Base-by-base conservation (phyloP, 768 basidiomycete species). In the Amanita muscaria region DNA sequence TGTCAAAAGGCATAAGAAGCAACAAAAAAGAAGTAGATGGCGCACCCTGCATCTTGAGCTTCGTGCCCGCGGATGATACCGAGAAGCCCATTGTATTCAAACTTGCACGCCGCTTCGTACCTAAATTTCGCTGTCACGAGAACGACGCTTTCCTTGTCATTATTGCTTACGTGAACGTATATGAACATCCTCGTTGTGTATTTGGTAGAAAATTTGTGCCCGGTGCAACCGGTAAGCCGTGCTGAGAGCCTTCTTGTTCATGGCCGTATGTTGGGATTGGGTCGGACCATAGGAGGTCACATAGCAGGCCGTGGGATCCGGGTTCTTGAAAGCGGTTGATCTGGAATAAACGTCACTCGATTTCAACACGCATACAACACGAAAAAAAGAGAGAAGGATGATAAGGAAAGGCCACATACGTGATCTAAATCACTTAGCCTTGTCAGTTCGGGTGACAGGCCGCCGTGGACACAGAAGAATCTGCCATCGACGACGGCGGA, bases 391-490 rank as follows among this genome's bases (percentile, higher is more conserved):
- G 16, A 19, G 14, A 42, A 33, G 36, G 34, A 23, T n/a, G n/a
- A n/a, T n/a, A 40, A n/a, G 31, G 29, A 43, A 22, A 19, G n/a
- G 32, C n/a, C 31, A 4, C 31, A 18, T 44, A 89, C 88, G 18
- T 61, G 61, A 19, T 72, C 62, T 7, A 94, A 53, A 58, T 99
- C 94, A 25, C 80, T 77, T 3, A 99, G 69, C 5, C 77, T 80
- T 34, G 81, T 65, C 1, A 99, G 72, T 51, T 87, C 81, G 0
- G 96, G 96, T 0, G 88, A 91, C 29, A 99, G 73, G 3, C 96
- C 96, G 2, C 96, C 96, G 53, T 98, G 96, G 2, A 98, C 91
- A 57, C 94, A 98, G 62, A 99, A 86, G 70, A 99, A 98, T 56
- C 90, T 87, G 50, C 79, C 75, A 60, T 99, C 96, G 62, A 99